Conservation (phyloP, 306 rosid genomes). For the Inga oerstediana region DNA sequence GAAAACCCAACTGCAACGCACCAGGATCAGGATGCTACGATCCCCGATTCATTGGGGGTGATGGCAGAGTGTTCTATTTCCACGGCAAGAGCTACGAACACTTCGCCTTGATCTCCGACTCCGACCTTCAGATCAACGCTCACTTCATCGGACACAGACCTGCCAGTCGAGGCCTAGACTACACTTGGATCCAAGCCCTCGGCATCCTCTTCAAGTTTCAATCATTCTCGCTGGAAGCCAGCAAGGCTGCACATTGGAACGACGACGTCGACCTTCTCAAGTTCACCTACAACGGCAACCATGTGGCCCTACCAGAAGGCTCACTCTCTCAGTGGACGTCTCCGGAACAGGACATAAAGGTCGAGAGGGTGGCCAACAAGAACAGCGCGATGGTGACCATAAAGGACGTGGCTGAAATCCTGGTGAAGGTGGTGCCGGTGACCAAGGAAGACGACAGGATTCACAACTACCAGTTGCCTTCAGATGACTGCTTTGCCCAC, state of each 20-base stretch:
- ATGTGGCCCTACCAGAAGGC: slow-evolving; percentile 19
- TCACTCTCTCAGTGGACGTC: slow-evolving; percentile 42
- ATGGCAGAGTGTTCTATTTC: slow-evolving; percentile 55
- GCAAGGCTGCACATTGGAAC: slow-evolving; percentile 35
- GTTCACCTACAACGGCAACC: slow-evolving; percentile 42
- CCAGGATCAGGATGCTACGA: slow-evolving; percentile 59
- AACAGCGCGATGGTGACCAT: slow-evolving; percentile 41
- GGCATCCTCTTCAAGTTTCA: slow-evolving; percentile 31
- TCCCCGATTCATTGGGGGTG: slow-evolving; percentile 58
- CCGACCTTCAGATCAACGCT: slow-evolving; percentile 48
- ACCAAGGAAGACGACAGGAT: slow-evolving; percentile 52
- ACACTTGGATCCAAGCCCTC: slow-evolving; percentile 36
- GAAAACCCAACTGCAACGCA: slow-evolving; percentile 55
- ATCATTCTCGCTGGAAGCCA: slow-evolving; percentile 45
- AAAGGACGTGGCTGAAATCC: slow-evolving; percentile 44
- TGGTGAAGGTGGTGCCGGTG: slow-evolving; percentile 47
- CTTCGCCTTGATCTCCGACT: slow-evolving; percentile 46
- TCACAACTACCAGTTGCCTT: slow-evolving; percentile 46
- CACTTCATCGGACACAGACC: slow-evolving; percentile 52
- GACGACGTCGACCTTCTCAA: slow-evolving; percentile 36
- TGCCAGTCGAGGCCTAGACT: slow-evolving; percentile 34
- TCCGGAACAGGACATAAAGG: slow-evolving; percentile 25
- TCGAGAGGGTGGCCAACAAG: slow-evolving; percentile 43
- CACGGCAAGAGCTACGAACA: slow-evolving; percentile 49
- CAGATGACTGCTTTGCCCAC: slow-evolving; percentile 51